These are phyloP conservation scores for Pseudozyma thailandica DNA, from an alignment of 1,284 basidiomycete species.

Conservation along the genomic window DNA sequence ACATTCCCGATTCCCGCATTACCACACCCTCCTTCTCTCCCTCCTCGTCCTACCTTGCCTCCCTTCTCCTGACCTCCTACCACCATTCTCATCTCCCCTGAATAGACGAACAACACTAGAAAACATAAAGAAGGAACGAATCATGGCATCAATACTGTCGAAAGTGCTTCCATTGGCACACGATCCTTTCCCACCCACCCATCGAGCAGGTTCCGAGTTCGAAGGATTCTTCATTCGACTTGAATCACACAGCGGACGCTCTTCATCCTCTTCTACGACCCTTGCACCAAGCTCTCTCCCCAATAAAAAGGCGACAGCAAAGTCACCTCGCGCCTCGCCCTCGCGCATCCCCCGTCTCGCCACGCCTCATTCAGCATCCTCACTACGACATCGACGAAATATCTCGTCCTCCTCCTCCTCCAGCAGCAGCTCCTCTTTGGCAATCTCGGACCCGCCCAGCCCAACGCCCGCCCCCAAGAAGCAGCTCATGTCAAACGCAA, in stretches of 20 bases:
- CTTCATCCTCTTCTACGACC: background rate
- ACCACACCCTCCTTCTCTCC: background rate
- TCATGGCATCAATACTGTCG: slow-evolving; percentile 6
- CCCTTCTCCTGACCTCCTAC: background rate
- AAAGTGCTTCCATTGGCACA: slow-evolving; percentile 26
- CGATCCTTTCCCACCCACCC: slow-evolving; percentile 46
- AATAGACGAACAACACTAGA: too few relatives aligned
- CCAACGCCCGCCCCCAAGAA: slow-evolving; percentile 13
- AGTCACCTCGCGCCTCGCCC: slow-evolving; percentile 2
- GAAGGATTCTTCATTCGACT: slow-evolving; percentile 48
- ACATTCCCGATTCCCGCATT: slow-evolving; percentile 26
- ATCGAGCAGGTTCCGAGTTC: slow-evolving; percentile 43
- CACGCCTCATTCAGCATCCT: background rate
- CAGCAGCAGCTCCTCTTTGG: slow-evolving; percentile 10
- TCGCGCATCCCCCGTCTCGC: slow-evolving; percentile 24
- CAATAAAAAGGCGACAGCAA: accelerated
- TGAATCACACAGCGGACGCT: slow-evolving; percentile 34
- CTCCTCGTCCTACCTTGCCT: background rate
- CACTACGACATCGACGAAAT: background rate
- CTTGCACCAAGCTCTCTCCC: background rate
- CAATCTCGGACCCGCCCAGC: background rate
- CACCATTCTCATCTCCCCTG: too few relatives aligned
- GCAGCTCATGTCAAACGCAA: background rate
- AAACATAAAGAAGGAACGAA: background rate
- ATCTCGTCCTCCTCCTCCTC: background rate